Percentiles rank a stretch among this genome's conserved stretches.
These are phyloP conservation scores for Diaporthe humulicola DNA, from an alignment of 2,329 filamentous ascomycete genomes.

Conservation along the genomic window DNA sequence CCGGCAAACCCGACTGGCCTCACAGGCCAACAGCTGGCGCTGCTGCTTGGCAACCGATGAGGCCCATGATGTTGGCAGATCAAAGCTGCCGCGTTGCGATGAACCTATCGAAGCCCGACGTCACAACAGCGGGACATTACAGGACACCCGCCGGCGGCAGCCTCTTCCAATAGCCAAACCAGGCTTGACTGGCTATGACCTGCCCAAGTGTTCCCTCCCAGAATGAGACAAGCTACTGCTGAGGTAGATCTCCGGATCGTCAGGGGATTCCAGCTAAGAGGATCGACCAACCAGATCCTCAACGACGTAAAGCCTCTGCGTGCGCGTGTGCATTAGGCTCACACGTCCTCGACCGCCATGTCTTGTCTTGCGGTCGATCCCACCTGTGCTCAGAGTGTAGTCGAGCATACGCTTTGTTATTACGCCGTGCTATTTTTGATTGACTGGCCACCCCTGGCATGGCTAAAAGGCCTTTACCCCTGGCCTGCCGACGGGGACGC, in stretches of 20 bases:
- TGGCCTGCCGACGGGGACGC: constrained; percentile 24
- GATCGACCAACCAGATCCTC: not conserved
- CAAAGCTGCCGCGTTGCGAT: constrained; percentile 12
- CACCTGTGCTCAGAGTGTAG: not conserved
- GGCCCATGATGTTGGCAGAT: constrained; percentile 7
- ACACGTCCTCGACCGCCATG: constrained; percentile 1
- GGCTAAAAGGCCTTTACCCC: not conserved
- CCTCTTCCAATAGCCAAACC: constrained; percentile 6
- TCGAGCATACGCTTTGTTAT: constrained; percentile 24
- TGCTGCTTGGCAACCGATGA: not conserved
- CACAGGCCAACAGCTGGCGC: not conserved
- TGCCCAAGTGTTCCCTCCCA: not conserved
- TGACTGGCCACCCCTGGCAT: constrained; percentile 23
- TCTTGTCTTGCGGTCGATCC: not conserved
- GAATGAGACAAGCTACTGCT: constrained; percentile 12
- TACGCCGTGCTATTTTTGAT: constrained; percentile 17
- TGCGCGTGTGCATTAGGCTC: constrained; percentile 19
- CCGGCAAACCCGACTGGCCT: constrained; percentile 6
- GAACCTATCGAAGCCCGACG: constrained; percentile 4
- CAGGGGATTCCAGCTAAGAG: constrained; percentile 25
- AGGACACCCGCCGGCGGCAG: constrained; percentile 22
- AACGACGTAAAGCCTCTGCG: not conserved
- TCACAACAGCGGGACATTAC: constrained; percentile 10
- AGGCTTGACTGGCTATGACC: constrained; percentile 17
- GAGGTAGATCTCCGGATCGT: constrained; percentile 29